These are phyloP conservation scores for Fusarium circinatum DNA, from an alignment of 2,329 filamentous ascomycete genomes.

Conservation along the genomic window DNA sequence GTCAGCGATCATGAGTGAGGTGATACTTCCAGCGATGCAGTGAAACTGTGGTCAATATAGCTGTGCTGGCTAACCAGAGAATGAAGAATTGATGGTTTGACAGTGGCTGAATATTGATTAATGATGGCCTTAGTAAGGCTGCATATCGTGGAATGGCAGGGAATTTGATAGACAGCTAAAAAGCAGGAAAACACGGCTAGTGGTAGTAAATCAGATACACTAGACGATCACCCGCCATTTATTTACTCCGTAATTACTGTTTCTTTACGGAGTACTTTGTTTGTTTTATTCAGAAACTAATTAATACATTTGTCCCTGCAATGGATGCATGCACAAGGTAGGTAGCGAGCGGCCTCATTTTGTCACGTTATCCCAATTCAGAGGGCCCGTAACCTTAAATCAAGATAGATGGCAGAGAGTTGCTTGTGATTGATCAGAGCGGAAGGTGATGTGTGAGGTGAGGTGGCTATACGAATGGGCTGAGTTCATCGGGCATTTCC, in stretches of 20 bases:
- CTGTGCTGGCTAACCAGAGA: background rate
- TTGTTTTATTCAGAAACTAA: constrained; percentile 5
- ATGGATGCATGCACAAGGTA: background rate
- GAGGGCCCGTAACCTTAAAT: constrained; percentile 4
- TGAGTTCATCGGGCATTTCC: constrained; percentile 25
- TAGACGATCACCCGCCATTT: background rate
- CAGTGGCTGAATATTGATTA: constrained; percentile 22
- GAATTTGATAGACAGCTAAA: background rate
- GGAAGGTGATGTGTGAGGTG: background rate
- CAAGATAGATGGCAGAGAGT: constrained; percentile 4
- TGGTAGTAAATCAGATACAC: background rate
- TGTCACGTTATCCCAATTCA: background rate
- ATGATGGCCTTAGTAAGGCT: constrained; percentile 1
- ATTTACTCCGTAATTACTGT: background rate
- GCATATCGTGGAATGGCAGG: constrained; percentile 22
- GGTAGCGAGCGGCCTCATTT: background rate
- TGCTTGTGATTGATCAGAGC: background rate
- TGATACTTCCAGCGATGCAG: constrained; percentile 4
- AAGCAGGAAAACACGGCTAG: background rate
- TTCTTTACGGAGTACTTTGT: background rate
- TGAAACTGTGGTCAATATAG: background rate
- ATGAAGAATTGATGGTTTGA: background rate
- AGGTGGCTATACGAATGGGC: constrained; percentile 32
- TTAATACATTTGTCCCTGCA: background rate
- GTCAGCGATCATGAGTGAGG: background rate